These are phyloP conservation scores for Umbelopsis vinacea DNA, from an alignment of 192 early-diverging fungal genomes.

Conservation along the genomic window DNA sequence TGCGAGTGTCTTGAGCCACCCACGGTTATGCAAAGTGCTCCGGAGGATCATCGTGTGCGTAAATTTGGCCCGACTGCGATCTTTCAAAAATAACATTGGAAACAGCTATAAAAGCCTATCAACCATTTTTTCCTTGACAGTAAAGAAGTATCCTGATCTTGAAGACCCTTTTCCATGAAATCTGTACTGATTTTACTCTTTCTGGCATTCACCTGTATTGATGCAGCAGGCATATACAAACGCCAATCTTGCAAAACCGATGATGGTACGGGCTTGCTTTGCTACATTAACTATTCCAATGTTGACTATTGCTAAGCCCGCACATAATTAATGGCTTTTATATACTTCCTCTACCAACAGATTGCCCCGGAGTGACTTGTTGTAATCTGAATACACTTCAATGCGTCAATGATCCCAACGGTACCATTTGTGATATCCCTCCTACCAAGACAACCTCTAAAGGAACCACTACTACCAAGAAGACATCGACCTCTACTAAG, in stretches of 20 bases:
- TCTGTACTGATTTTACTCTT: not conserved
- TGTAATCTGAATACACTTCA: conserved; percentile 23
- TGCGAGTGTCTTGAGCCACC: not conserved
- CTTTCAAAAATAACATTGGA: not conserved
- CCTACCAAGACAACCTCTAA: conserved; percentile 19
- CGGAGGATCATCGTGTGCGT: no score
- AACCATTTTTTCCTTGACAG: not conserved
- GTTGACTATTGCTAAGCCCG: not conserved
- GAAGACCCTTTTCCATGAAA: conserved; percentile 1
- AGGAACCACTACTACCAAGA: conserved; percentile 4
- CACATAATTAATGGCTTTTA: not conserved
- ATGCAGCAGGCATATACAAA: not conserved
- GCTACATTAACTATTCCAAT: not conserved
- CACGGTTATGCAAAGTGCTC: no score
- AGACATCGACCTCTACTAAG: not conserved
- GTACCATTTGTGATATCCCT: conserved; percentile 20
- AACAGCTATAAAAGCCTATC: not conserved
- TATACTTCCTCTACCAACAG: not conserved
- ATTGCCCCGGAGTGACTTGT: conserved; percentile 18
- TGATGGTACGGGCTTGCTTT: not conserved
- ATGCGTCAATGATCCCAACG: conserved; percentile 23
- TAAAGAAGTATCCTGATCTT: not conserved
- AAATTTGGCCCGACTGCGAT: not conserved
- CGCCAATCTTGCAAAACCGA: conserved; percentile 13
- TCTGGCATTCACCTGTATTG: not conserved